Evolutionary conservation across 2,329 filamentous ascomycete genomes (phyloP).

Genomic region (Camillea tinctor): DNA sequence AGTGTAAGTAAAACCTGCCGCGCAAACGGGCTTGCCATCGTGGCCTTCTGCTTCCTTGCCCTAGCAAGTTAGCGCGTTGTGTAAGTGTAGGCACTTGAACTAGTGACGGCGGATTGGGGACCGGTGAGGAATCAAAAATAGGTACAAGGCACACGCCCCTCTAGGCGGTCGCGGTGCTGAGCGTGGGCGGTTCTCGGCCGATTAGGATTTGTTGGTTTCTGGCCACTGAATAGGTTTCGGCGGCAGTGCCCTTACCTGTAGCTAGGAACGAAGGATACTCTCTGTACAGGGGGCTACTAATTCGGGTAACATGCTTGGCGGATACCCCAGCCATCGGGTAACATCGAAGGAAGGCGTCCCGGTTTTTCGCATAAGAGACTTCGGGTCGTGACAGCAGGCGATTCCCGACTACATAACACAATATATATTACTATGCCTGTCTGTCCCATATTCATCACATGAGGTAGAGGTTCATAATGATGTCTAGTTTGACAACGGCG

Average conservation of each 20-base stretch:
- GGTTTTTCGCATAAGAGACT: neutral
- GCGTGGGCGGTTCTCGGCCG: neutral
- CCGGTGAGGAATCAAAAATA: neutral
- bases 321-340: slow-evolving; percentile 2
- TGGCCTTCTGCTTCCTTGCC: neutral
- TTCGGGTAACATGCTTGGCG: slow-evolving; percentile 3
- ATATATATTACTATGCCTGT: neutral
- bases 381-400: neutral
- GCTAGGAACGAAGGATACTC: neutral
- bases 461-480: too few species aligned
- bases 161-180: neutral
- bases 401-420: neutral
- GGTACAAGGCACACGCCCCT: neutral
- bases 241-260: neutral
- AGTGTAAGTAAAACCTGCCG: neutral
- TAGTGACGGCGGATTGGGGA: neutral
- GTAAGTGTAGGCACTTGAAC: neutral
- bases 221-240: neutral
- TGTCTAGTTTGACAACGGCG: neutral
- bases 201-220: neutral
- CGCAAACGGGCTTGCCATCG: neutral
- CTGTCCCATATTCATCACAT: neutral
- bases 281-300: neutral
- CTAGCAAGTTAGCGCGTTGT: neutral
- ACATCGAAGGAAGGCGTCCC: neutral